Conservation (phyloP, 805 yeast genomes). For the Starmera pachycereana region DNA sequence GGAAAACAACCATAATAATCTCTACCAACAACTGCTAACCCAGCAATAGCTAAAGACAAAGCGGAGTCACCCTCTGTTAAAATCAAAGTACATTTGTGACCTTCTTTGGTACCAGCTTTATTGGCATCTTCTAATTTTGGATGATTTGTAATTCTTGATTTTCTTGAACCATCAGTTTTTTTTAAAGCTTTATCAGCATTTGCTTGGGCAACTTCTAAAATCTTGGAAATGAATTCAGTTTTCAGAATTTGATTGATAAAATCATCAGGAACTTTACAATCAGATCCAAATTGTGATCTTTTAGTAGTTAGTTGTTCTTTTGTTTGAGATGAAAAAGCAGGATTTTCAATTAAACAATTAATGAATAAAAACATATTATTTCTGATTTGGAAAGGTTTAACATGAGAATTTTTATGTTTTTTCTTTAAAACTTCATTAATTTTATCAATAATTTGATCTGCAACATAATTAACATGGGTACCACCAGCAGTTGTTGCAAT, state of each 20-base stretch:
- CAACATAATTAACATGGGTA: slow-evolving; percentile 79
- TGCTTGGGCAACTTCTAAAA: slow-evolving; percentile 73
- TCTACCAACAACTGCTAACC: slow-evolving; percentile 90
- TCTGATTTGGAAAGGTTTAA: slow-evolving; percentile 81
- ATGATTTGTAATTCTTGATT: slow-evolving; percentile 77
- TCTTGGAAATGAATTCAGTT: slow-evolving; percentile 60
- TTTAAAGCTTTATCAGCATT: slow-evolving; percentile 83
- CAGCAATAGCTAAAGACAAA: slow-evolving; percentile 81
- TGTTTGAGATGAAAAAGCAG: slow-evolving; percentile 96
- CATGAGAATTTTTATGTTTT: slow-evolving; percentile 51
- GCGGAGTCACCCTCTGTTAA: slow-evolving; percentile 98
- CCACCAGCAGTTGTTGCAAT: slow-evolving; percentile 98
- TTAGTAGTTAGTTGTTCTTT: slow-evolving; percentile 92
- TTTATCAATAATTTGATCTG: slow-evolving; percentile 77
- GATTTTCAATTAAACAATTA: slow-evolving; percentile 90
- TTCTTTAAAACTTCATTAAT: slow-evolving; percentile 66
- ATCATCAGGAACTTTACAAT: slow-evolving; percentile 63
- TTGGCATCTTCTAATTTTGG: slow-evolving; percentile 92
- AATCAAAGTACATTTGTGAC: slow-evolving; percentile 84
- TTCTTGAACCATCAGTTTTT: slow-evolving; percentile 81
- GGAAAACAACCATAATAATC: slow-evolving; percentile 95
- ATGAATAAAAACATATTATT: slow-evolving; percentile 85
- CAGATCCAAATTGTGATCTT: slow-evolving; percentile 82
- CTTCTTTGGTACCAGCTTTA: slow-evolving; percentile 90
- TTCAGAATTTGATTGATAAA: slow-evolving; percentile 65